These are phyloP conservation scores for Candida suzukii DNA, from an alignment of 805 yeast species.

Conservation along the genomic window DNA sequence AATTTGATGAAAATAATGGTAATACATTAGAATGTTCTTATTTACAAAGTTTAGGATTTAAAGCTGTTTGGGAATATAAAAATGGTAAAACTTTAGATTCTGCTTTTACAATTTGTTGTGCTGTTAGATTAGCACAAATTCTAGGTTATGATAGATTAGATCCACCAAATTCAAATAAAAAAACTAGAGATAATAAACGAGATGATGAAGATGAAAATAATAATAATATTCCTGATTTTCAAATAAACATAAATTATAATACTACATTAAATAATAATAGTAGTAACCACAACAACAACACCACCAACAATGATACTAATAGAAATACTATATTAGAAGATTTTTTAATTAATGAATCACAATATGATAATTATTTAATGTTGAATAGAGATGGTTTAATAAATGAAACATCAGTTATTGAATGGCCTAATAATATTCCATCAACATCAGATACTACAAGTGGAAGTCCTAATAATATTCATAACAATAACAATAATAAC, in stretches of 20 bases:
- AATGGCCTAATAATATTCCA: neutral
- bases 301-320: neutral
- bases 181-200: too few species aligned
- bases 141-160: constrained; percentile 25
- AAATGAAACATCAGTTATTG: neutral
- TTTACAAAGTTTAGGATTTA: constrained; percentile 17
- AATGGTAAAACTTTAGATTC: constrained; percentile 20
- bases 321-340: neutral
- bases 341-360: neutral
- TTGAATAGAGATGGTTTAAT: neutral
- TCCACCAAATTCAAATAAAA: constrained; percentile 6
- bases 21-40: constrained; percentile 16
- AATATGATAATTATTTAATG: neutral
- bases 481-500: too few species aligned
- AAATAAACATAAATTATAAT: too few species aligned
- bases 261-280: too few species aligned
- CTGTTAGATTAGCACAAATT: constrained; percentile 22
- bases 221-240: too few species aligned
- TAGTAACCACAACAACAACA: neutral
- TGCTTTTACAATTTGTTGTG: constrained; percentile 18
- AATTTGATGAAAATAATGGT: constrained; percentile 6
- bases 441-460: neutral
- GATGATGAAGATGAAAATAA: too few species aligned
- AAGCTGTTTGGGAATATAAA: constrained; percentile 19
- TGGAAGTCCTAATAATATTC: too few species aligned